Conservation (phyloP, 805 yeast species). For the Blastobotrys mokoenaii region DNA sequence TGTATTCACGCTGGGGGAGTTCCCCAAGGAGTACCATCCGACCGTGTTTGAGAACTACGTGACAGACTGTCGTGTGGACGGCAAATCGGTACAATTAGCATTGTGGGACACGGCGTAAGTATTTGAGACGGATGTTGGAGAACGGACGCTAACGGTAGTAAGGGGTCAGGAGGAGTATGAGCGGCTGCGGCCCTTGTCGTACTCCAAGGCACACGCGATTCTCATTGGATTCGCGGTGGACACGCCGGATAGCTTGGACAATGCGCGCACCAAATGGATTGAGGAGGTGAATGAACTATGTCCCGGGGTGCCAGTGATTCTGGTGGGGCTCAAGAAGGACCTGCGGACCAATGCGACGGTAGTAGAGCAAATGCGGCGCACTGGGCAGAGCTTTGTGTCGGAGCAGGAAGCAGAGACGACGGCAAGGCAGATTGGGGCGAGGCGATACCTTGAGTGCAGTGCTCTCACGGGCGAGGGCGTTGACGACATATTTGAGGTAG, state of each 20-base stretch:
- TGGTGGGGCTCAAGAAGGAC: constrained; percentile 83
- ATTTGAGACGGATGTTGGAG: background rate
- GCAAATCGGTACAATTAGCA: constrained; percentile 80
- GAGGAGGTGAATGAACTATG: constrained; percentile 74
- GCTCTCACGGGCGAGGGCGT: constrained; percentile 93
- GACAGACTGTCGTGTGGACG: constrained; percentile 89
- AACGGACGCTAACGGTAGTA: background rate
- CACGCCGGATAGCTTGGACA: constrained; percentile 74
- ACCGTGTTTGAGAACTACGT: constrained; percentile 93
- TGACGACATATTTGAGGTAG: constrained; percentile 86
- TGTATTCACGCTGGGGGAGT: constrained; percentile 87
- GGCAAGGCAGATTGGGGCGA: constrained; percentile 76
- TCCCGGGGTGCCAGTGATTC: constrained; percentile 66
- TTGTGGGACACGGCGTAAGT: constrained; percentile 83
- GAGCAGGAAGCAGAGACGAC: constrained; percentile 53
- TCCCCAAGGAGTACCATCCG: constrained; percentile 76
- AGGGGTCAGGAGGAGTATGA: constrained; percentile 91
- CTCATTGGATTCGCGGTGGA: constrained; percentile 81
- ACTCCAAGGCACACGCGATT: constrained; percentile 79
- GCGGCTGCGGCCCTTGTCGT: constrained; percentile 77
- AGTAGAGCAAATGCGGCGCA: constrained; percentile 30
- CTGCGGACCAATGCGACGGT: constrained; percentile 41
- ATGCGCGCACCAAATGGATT: constrained; percentile 82
- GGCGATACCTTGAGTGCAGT: constrained; percentile 76
- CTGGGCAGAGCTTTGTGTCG: constrained; percentile 43